Percentiles rank a stretch among this genome's conserved stretches.
Conservation (phyloP, 768 basidiomycete genomes). For the Mycena crocata region DNA sequence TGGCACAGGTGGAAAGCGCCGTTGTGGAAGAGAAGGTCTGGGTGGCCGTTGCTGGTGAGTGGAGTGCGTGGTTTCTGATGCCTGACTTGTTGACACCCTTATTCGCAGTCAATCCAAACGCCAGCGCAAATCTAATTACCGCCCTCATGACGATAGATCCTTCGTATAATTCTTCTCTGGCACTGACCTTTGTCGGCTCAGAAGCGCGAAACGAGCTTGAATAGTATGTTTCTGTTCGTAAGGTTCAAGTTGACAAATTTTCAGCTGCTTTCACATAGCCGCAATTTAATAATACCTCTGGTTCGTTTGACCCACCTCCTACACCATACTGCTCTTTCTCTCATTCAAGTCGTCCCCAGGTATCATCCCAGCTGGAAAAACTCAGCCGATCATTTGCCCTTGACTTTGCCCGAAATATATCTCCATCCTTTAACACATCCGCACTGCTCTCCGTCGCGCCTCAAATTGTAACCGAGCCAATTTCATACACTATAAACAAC, state of each 20-base stretch:
- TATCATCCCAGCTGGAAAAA: conserved; percentile 49
- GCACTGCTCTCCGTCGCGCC: conserved; percentile 60
- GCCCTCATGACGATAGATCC: conserved; percentile 54
- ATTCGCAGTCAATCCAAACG: conserved; percentile 53
- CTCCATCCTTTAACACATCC: conserved; percentile 43
- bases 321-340: neutral
- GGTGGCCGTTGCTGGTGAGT: conserved; percentile 66
- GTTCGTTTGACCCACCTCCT: conserved; percentile 49
- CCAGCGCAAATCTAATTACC: conserved; percentile 49
- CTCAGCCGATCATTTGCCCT: conserved; percentile 50
- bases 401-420: conserved; percentile 42
- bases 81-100: neutral
- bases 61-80: neutral
- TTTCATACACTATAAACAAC: conserved; percentile 61
- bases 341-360: conserved; percentile 16
- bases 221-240: conserved; percentile 35
- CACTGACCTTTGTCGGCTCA: conserved; percentile 59
- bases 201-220: conserved; percentile 65
- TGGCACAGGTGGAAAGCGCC: conserved; percentile 53
- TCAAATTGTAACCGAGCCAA: conserved; percentile 58
- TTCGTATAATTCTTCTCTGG: conserved; percentile 59
- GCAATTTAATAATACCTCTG: conserved; percentile 42
- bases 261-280: neutral
- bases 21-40: conserved; percentile 65
- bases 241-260: neutral